Evolutionary conservation across 2,329 filamentous ascomycete species (phyloP).

Genomic region (Aspergillus sp.): DNA sequence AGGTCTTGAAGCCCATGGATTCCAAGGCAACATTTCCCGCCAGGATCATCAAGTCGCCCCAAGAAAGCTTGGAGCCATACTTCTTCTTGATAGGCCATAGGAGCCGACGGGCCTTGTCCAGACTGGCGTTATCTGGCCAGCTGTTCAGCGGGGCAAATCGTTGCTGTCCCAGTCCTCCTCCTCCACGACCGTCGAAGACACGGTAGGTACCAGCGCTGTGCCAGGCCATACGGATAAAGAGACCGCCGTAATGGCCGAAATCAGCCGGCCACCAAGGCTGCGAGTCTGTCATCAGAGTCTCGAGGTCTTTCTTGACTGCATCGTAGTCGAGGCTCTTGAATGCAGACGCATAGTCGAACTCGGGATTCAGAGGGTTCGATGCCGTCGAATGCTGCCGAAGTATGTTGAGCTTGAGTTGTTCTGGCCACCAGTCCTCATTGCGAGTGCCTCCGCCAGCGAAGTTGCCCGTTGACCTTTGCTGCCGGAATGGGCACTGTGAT

Average conservation of each 20-base stretch:
- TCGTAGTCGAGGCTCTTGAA: constrained; percentile 70
- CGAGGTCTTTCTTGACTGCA: constrained; percentile 68
- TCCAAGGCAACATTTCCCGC: constrained; percentile 74
- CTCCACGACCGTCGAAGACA: constrained; percentile 68
- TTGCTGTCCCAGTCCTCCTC: constrained; percentile 70
- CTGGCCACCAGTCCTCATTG: constrained; percentile 72
- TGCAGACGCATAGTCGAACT: constrained; percentile 68
- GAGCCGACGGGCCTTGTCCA: constrained; percentile 76
- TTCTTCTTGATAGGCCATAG: constrained; percentile 81
- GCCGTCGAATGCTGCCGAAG: constrained; percentile 55
- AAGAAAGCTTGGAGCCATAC: constrained; percentile 78
- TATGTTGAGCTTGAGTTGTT: constrained; percentile 62
- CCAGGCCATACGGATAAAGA: constrained; percentile 79
- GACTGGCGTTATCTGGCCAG: constrained; percentile 74
- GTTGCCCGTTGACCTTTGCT: constrained; percentile 22
- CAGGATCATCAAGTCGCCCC: constrained; percentile 68
- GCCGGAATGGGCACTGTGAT: constrained; percentile 22
- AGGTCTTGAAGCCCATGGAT: constrained; percentile 68
- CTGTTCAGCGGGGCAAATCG: constrained; percentile 76
- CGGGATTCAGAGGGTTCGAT: constrained; percentile 62
- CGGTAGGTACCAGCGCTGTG: constrained; percentile 76
- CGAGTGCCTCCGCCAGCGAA: constrained; percentile 59
- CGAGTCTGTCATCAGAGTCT: constrained; percentile 69
- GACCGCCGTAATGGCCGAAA: constrained; percentile 74
- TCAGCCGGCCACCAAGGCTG: constrained; percentile 80